phyloP scores from a whole-genome alignment of 495 filamentous ascomycete genomes.

The Parathielavia appendiculata region DNA sequence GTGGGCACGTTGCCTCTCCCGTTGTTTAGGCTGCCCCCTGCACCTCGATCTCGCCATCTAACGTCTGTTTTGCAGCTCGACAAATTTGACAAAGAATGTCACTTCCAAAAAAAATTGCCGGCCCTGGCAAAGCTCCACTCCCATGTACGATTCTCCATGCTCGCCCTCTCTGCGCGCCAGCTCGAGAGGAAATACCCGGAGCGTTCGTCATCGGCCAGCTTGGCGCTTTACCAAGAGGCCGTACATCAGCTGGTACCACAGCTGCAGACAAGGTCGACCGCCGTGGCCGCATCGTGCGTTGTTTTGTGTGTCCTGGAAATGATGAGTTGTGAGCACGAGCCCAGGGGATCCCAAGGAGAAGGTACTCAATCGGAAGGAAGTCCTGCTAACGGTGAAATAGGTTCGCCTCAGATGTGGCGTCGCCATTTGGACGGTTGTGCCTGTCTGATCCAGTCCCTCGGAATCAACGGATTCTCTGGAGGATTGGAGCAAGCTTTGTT shows the following conservation, averaged over 20 bases:
- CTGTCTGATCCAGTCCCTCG: constrained; percentile 4
- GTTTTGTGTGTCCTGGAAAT: constrained; percentile 5
- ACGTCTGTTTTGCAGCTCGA: neutral
- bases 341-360: neutral
- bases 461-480: constrained; percentile 2
- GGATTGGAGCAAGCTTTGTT: constrained; percentile 6
- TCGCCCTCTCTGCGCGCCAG: constrained; percentile 3
- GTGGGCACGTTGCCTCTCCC: neutral
- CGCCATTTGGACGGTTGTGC: constrained; percentile 4
- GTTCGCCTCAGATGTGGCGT: constrained; percentile 5
- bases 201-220: constrained; percentile 2
- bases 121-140: neutral
- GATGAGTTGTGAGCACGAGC: constrained; percentile 3
- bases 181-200: neutral
- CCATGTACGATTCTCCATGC: neutral
- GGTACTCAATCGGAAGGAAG: no score
- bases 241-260: constrained; percentile 5
- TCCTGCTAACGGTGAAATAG: neutral
- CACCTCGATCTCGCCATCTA: neutral
- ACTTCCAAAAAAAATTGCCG: neutral
- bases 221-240: constrained; percentile 5
- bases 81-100: neutral
- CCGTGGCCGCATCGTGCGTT: constrained; percentile 4
- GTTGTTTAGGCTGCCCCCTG: neutral
- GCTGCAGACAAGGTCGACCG: constrained; percentile 2